Percentiles rank a stretch among this genome's conserved stretches.
Evolutionary conservation across 768 basidiomycete species (phyloP).

Genomic region (Phylloporus sp.): DNA sequence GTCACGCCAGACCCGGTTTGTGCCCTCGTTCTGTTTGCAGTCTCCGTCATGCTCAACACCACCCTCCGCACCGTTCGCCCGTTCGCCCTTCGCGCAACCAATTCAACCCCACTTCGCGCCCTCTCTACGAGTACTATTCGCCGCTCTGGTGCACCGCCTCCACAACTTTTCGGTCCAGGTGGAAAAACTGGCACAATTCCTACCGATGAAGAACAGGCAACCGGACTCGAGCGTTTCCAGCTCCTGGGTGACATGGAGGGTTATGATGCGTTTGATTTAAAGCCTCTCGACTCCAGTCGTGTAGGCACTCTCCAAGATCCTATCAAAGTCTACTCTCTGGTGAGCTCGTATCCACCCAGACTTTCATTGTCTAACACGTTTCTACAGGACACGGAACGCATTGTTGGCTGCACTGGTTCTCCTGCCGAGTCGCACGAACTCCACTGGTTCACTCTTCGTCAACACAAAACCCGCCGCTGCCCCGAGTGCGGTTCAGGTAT

Average conservation of each 20-base stretch:
- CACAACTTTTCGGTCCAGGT: conserved; percentile 67
- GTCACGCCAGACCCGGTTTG: conserved; percentile 29
- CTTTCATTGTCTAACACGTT: not conserved
- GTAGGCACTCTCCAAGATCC: conserved; percentile 86
- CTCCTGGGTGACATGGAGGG: conserved; percentile 85
- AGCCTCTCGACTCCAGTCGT: conserved; percentile 77
- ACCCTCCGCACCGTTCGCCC: conserved; percentile 27
- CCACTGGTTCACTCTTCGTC: conserved; percentile 70
- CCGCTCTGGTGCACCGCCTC: conserved; percentile 56
- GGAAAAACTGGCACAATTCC: conserved; percentile 71
- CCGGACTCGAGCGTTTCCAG: conserved; percentile 95
- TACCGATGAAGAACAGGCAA: conserved; percentile 85
- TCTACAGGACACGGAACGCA: conserved; percentile 68
- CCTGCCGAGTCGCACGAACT: conserved; percentile 96
- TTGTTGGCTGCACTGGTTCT: conserved; percentile 91
- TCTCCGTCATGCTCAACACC: conserved; percentile 25
- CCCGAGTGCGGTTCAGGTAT: conserved; percentile 92
- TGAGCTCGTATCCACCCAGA: conserved; percentile 36
- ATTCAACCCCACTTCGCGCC: conserved; percentile 39
- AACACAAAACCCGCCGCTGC: conserved; percentile 74
- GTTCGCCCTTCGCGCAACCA: conserved; percentile 20
- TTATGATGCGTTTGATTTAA: conserved; percentile 83
- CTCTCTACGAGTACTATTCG: conserved; percentile 55
- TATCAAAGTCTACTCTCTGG: conserved; percentile 80
- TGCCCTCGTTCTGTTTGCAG: conserved; percentile 14